Evolutionary conservation across 2,329 filamentous ascomycete genomes (phyloP).

Genomic region (Diaporthe caulivora): DNA sequence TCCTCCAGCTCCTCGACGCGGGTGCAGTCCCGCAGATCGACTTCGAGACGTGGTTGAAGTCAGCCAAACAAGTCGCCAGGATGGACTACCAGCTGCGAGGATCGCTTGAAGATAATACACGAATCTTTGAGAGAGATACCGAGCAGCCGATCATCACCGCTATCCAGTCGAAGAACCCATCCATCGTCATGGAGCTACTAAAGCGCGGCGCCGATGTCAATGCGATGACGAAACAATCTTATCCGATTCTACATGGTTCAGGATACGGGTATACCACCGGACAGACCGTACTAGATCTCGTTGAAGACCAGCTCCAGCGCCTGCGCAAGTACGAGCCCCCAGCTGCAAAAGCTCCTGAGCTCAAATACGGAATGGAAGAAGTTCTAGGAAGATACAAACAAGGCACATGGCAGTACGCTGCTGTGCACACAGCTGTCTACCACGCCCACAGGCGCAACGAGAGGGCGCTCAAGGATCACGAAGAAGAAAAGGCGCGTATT

Average conservation of each 20-base stretch:
- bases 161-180: conserved; percentile 58
- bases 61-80: conserved; percentile 59
- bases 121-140: conserved; percentile 58
- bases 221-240: conserved; percentile 59
- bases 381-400: conserved; percentile 65
- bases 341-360: conserved; percentile 46
- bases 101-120: conserved; percentile 60
- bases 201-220: conserved; percentile 75
- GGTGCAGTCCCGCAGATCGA: conserved; percentile 72
- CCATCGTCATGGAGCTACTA: conserved; percentile 70
- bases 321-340: conserved; percentile 60
- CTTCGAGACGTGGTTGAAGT: conserved; percentile 74
- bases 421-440: conserved; percentile 56
- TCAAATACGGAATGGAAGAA: conserved; percentile 55
- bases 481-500: conserved; percentile 51
- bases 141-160: conserved; percentile 78
- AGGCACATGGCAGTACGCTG: conserved; percentile 73
- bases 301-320: conserved; percentile 63
- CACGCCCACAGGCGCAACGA: conserved; percentile 50
- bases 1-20: conserved; percentile 70
- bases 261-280: conserved; percentile 52
- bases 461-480: conserved; percentile 49
- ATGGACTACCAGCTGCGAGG: conserved; percentile 51
- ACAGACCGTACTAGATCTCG: conserved; percentile 70
- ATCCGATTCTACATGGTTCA: conserved; percentile 51